Evolutionary conservation across 2,329 filamentous ascomycete species (phyloP), one percentile per base, ranked within the genome.

Genomic region (Fusarium tjaetaba): DNA sequence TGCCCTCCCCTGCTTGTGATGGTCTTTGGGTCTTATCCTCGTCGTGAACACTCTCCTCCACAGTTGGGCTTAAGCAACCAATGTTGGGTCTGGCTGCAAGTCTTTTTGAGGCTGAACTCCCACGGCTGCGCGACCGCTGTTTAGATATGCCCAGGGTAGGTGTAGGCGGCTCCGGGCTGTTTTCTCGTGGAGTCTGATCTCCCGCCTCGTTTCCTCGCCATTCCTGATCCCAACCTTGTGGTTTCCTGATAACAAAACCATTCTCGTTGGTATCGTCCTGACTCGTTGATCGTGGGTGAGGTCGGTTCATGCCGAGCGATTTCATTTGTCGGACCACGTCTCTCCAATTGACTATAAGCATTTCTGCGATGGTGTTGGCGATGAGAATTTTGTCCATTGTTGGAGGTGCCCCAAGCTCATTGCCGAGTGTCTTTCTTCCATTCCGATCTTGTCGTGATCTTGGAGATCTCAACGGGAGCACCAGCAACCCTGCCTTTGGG

Each of bases 331-430:
- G 84, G 48, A 91, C 88, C 16, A 92, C 85, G 53, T 91, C 89
- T 65, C 88, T 84, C 91, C 91, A 93, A 70, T 92, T 86, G 3
- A 86, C 83, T 55, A 93, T 89, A 10, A 93, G 81, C 90, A 93
- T 92, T 78, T 92, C 89, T 0, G 89, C 84, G 36, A 93, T 87
- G 38, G 82, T 81, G 67, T 90, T 91, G 16, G 89, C 89, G 61
- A 90, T 80, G 49, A 86, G 84, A 28, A 91, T 83, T 72, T 89
- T 91, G 81, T 91, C 86, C 24, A 91, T 80, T 1, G 80, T 78
- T 9, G 82, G 77, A 6, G 80, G 66, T 0, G 77, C 71, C 4
- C 65, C 20, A 14, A 51, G 51, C 8, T 75, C 55, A 7, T 57
- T 48, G n/a, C 68, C 68, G 11, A 52, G 30, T 5, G 68, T 30